phyloP scores from a whole-genome alignment of 805 yeast genomes.

The Wickerhamiella allomyrinae region DNA sequence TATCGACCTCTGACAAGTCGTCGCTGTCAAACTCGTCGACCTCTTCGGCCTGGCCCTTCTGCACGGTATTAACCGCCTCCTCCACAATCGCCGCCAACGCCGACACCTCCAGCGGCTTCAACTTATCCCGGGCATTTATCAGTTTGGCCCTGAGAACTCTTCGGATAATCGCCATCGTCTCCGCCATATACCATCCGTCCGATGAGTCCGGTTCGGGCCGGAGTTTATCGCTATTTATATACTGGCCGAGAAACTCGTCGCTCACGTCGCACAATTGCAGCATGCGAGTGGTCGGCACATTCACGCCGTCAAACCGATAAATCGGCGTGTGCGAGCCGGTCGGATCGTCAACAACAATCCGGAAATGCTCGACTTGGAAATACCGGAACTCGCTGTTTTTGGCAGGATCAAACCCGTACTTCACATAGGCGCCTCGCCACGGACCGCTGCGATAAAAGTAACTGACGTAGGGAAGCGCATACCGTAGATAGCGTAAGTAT shows the following conservation, averaged over 20 bases:
- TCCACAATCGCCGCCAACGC: constrained; percentile 1
- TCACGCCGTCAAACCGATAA: constrained; percentile 57
- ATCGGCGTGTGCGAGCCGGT: constrained; percentile 17
- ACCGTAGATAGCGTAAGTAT: constrained; percentile 32
- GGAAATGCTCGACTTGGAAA: constrained; percentile 79
- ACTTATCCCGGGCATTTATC: constrained; percentile 38
- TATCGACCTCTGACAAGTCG: not conserved
- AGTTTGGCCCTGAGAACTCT: constrained; percentile 54
- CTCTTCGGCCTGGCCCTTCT: not conserved
- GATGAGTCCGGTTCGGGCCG: constrained; percentile 37
- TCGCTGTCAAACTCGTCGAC: not conserved
- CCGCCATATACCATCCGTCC: constrained; percentile 69
- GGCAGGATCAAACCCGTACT: constrained; percentile 67
- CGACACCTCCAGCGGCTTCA: constrained; percentile 15
- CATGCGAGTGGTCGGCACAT: constrained; percentile 52
- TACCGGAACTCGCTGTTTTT: constrained; percentile 37
- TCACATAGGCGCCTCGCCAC: constrained; percentile 78
- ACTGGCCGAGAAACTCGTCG: constrained; percentile 42
- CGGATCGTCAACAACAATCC: constrained; percentile 26
- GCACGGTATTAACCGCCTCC: constrained; percentile 1
- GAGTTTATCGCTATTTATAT: constrained; percentile 30
- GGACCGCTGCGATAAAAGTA: constrained; percentile 82
- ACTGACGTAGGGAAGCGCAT: constrained; percentile 73
- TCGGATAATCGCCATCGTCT: constrained; percentile 50
- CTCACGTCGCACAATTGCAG: constrained; percentile 68